Percentiles rank a stretch among this genome's conserved stretches.
Conservation (phyloP, 495 filamentous ascomycete genomes). For the Aspergillus heteromorphus region DNA sequence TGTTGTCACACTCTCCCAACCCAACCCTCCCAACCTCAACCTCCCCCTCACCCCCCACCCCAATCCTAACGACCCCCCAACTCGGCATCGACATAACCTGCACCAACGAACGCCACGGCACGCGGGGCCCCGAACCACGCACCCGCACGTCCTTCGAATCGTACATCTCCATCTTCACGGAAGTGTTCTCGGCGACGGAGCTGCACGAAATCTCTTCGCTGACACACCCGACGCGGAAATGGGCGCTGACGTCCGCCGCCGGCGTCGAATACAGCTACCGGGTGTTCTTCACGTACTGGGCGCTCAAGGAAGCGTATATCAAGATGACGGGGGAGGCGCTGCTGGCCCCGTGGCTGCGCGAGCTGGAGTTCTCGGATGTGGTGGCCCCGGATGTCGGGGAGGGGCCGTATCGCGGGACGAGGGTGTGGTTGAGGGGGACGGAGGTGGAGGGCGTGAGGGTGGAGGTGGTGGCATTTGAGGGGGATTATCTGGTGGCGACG, state of each 20-base stretch:
- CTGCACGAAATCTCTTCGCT: conserved; percentile 52
- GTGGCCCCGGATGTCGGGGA: conserved; percentile 48
- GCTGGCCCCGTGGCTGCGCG: conserved; percentile 69
- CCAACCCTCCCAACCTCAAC: not conserved
- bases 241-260: conserved; percentile 16
- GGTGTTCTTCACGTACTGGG: conserved; percentile 84
- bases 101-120: conserved; percentile 51
- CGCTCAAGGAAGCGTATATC: conserved; percentile 84
- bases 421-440: conserved; percentile 46
- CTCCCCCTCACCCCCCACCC: conserved; percentile 12
- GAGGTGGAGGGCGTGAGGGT: conserved; percentile 50
- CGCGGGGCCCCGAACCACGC: conserved; percentile 24
- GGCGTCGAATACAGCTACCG: conserved; percentile 56
- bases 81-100: conserved; percentile 72
- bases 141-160: conserved; percentile 50
- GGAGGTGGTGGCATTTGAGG: conserved; percentile 56
- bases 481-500: conserved; percentile 58
- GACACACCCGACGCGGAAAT: conserved; percentile 18
- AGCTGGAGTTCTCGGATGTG: conserved; percentile 63
- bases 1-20: too few species aligned
- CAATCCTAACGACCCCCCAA: too few species aligned
- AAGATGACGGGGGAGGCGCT: conserved; percentile 91
- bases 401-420: conserved; percentile 46
- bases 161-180: conserved; percentile 76
- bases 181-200: conserved; percentile 64